These are phyloP conservation scores for Plasmodium falciparum DNA, from an alignment of 169 alveolate genomes.

Conservation along the genomic window DNA sequence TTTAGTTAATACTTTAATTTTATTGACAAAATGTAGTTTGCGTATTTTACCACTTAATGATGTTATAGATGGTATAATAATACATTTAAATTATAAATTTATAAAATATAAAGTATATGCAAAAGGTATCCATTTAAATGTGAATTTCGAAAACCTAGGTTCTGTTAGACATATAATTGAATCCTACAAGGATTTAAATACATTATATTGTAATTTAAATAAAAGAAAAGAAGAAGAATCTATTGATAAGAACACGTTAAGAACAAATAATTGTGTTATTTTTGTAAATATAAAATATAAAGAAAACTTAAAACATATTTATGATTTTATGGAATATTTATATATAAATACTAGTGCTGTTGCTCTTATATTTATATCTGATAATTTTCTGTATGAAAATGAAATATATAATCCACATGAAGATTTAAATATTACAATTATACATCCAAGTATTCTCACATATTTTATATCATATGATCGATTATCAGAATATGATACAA, in stretches of 20 bases:
- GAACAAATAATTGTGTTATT: constrained; percentile 47
- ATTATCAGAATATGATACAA: constrained; percentile 14
- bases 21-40: constrained; percentile 18
- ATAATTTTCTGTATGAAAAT: constrained; percentile 62
- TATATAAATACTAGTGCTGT: constrained; percentile 46
- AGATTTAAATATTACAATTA: constrained; percentile 38
- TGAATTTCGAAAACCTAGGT: constrained; percentile 27
- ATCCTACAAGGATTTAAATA: constrained; percentile 5
- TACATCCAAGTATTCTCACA: constrained; percentile 30
- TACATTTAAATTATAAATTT: constrained; percentile 28
- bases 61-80: constrained; percentile 41
- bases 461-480: constrained; percentile 47
- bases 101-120: constrained; percentile 55
- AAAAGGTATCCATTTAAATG: constrained; percentile 32
- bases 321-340: constrained; percentile 47
- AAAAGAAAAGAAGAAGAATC: constrained; percentile 21
- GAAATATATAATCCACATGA: constrained; percentile 71
- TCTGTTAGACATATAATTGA: constrained; percentile 18
- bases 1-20: background rate
- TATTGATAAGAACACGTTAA: constrained; percentile 13
- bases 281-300: constrained; percentile 45
- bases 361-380: constrained; percentile 56
- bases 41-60: constrained; percentile 15
- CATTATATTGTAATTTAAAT: constrained; percentile 46
- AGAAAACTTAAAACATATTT: constrained; percentile 41